Evolutionary conservation across 495 filamentous ascomycete species (phyloP), one percentile per base, ranked within the genome.

Genomic region (Xylaria palmicola): DNA sequence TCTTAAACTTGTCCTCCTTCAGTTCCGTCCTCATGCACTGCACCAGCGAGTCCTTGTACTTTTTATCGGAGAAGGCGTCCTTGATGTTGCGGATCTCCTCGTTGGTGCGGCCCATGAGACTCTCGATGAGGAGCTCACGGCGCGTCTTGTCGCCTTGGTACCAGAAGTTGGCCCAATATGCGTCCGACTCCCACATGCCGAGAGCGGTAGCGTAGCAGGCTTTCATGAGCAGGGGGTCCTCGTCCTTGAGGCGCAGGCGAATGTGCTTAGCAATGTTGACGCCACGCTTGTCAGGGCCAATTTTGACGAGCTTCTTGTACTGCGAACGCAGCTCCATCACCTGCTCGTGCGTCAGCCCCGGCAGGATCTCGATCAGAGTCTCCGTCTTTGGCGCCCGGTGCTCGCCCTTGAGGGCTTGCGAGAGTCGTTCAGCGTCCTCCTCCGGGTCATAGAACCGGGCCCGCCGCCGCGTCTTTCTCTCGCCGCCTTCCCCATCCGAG

Each of bases 161-260:
- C 87, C 93, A 98, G 75, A 90, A 96, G 68, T 98, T 98, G 45
- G 95, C 93, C 91, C 94, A 98, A 79, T 94, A 97, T 1, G 90
- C 93, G 72, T 98, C 94, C 53, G 85, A 87, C 77, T 97, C 94
- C 89, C 91, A 98, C 45, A 85, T 81, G 2, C 95, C 94, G 0
- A 98, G 85, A 9, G 94, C 93, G 6, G 90, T 92, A 5, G 91
- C 89, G 71, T 97, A 98, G 67, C 86, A 89, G 9, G 89, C 87
- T 72, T 98, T 98, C 74, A 91, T 92, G 58, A 97, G 88, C 55
- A 75, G 72, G 6, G 79, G 71, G 56, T 83, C 77, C 59, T 85
- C 81, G 44, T 84, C 81, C 67, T 91, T 91, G 66, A 87, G 85
- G 13, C 88, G 84, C 8, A 89, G 81, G 52, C 94, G 93, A 69